Percentiles rank a stretch among this genome's conserved stretches.
phyloP scores from a whole-genome alignment of 306 rosid genomes.

The Casuarina equisetifolia region DNA sequence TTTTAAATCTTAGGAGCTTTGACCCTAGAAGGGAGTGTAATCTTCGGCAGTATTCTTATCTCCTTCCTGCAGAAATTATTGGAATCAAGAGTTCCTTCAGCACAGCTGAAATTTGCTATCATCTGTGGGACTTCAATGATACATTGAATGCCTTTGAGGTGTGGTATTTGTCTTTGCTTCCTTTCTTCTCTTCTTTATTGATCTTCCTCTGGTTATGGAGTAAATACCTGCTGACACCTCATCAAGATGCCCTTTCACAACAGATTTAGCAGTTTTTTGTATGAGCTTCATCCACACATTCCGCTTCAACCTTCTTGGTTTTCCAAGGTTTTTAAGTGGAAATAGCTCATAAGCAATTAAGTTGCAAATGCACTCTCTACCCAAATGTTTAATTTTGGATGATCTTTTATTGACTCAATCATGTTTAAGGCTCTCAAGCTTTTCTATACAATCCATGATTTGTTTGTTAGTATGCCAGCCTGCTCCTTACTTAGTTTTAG shows the following conservation, averaged over 20 bases:
- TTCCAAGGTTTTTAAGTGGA: neutral
- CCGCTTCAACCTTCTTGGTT: neutral
- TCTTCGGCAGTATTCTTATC: slow-evolving; percentile 75
- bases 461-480: slow-evolving; percentile 4
- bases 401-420: neutral
- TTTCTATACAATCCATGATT: neutral
- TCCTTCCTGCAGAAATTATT: slow-evolving; percentile 77
- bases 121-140: slow-evolving; percentile 72
- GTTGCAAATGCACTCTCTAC: neutral
- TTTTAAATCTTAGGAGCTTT: slow-evolving; percentile 71
- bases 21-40: slow-evolving; percentile 85
- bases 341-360: neutral
- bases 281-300: neutral
- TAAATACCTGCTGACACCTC: neutral
- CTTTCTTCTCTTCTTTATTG: slow-evolving; percentile 6
- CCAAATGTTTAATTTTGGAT: neutral
- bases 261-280: neutral
- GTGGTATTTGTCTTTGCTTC: slow-evolving; percentile 8
- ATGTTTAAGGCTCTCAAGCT: neutral
- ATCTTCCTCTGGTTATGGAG: slow-evolving; percentile 4
- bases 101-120: slow-evolving; percentile 55
- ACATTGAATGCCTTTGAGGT: slow-evolving; percentile 79
- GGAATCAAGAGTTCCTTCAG: slow-evolving; percentile 63
- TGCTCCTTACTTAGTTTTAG: slow-evolving; percentile 2
- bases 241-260: neutral